Percentiles rank a stretch among this genome's conserved stretches.
Conservation (phyloP, 306 rosid species). For the Vigna angularis region DNA sequence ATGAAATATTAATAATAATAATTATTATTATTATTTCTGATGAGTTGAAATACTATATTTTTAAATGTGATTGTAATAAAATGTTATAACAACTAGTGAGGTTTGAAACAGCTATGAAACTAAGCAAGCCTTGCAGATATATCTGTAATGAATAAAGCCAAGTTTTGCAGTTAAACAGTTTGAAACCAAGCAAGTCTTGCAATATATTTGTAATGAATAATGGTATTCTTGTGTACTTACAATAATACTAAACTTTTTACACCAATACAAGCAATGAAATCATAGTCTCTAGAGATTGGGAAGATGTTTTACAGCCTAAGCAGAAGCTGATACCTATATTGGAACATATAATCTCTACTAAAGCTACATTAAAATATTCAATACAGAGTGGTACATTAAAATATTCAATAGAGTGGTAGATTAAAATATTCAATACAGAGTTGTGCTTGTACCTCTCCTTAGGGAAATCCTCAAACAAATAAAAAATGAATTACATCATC, state of each 20-base stretch:
- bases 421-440: background rate
- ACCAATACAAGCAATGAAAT: background rate
- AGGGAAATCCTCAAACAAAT: constrained; percentile 41
- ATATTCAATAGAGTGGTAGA: background rate
- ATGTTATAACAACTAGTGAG: no score
- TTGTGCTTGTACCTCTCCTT: constrained; percentile 23
- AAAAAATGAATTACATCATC: constrained; percentile 39
- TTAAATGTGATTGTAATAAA: no score
- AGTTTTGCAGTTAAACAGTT: background rate
- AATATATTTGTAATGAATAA: background rate
- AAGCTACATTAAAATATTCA: constrained; percentile 35
- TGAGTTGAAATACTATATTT: no score
- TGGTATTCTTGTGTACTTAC: background rate
- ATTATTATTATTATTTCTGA: no score
- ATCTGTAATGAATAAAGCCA: background rate
- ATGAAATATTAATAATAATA: no score
- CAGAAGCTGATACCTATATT: background rate
- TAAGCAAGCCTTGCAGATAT: background rate
- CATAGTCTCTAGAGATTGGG: background rate
- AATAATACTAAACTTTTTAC: background rate
- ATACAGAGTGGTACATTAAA: background rate
- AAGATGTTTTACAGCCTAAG: background rate
- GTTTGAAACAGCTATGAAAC: no score
- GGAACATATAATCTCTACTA: background rate
- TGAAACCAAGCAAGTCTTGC: background rate